Evolutionary conservation across 2,329 filamentous ascomycete genomes (phyloP).

Genomic region (Colletotrichum sp.): DNA sequence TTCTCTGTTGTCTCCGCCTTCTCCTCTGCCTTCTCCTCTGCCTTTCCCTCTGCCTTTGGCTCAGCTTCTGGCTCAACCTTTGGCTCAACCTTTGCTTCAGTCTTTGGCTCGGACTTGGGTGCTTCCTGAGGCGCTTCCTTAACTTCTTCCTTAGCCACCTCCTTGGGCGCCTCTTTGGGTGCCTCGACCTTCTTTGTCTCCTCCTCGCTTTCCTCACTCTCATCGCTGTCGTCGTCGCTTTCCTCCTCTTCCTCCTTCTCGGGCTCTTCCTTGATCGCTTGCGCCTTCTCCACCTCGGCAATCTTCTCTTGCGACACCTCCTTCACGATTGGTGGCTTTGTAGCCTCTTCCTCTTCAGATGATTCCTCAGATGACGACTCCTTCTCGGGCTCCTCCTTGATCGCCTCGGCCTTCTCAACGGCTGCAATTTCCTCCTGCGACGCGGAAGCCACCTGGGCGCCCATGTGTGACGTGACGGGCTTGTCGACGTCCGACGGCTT

Average conservation of each 20-base stretch:
- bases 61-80: slow-evolving; percentile 21
- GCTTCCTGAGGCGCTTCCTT: too few species aligned
- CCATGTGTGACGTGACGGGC: slow-evolving; percentile 32
- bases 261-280: slow-evolving; percentile 29
- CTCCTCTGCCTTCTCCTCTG: not conserved
- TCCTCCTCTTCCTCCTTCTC: slow-evolving; percentile 34
- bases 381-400: slow-evolving; percentile 42
- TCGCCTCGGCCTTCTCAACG: slow-evolving; percentile 42
- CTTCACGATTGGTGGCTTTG: slow-evolving; percentile 23
- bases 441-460: slow-evolving; percentile 35
- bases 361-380: slow-evolving; percentile 37
- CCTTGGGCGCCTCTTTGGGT: slow-evolving; percentile 8
- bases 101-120: too few species aligned
- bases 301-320: slow-evolving; percentile 27
- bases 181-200: slow-evolving; percentile 25
- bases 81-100: not conserved
- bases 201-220: slow-evolving; percentile 24
- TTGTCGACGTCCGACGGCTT: slow-evolving; percentile 32
- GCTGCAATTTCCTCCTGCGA: slow-evolving; percentile 43
- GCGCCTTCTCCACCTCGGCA: slow-evolving; percentile 30
- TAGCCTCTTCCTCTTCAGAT: slow-evolving; percentile 27
- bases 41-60: slow-evolving; percentile 1
- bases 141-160: not conserved
- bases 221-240: slow-evolving; percentile 28
- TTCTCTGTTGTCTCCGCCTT: not conserved